phyloP scores from a whole-genome alignment of 2,329 filamentous ascomycete species.

The Colletotrichum melonis region DNA sequence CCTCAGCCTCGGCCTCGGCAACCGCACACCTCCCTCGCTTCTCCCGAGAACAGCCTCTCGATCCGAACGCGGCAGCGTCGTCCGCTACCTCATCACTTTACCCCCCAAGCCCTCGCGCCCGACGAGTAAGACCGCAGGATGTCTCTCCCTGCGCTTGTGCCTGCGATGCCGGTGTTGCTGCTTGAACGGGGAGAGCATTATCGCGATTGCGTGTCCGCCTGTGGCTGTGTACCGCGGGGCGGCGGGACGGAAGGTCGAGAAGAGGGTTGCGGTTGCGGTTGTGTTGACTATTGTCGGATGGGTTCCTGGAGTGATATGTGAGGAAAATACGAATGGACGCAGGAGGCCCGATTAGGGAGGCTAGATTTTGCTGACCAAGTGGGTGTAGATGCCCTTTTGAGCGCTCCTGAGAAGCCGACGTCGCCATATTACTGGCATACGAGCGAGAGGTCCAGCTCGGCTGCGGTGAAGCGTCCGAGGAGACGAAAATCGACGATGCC shows the following conservation, averaged over 20 bases:
- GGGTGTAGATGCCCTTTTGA: not conserved
- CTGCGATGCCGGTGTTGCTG: too few species aligned
- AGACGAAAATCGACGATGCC: not conserved
- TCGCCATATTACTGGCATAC: conserved; percentile 13
- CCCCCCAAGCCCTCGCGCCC: not conserved
- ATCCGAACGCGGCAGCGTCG: not conserved
- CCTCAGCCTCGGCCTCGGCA: not conserved
- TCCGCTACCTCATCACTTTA: not conserved
- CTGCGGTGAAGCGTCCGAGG: not conserved
- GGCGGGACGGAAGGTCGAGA: not conserved
- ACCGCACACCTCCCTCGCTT: not conserved
- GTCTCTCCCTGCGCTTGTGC: not conserved
- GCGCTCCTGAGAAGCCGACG: not conserved
- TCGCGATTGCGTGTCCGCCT: not conserved
- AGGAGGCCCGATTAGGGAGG: too few species aligned
- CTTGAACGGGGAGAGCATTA: not conserved
- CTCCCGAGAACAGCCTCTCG: not conserved
- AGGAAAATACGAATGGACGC: not conserved
- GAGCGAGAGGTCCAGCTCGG: not conserved
- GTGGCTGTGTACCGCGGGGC: not conserved
- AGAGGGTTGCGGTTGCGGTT: not conserved
- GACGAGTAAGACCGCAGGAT: not conserved
- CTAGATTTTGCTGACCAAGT: not conserved
- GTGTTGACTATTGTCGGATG: not conserved
- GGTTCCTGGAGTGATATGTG: conserved; percentile 4